Conservation (phyloP, 495 filamentous ascomycete genomes). For the Lentithecium fluviatile region DNA sequence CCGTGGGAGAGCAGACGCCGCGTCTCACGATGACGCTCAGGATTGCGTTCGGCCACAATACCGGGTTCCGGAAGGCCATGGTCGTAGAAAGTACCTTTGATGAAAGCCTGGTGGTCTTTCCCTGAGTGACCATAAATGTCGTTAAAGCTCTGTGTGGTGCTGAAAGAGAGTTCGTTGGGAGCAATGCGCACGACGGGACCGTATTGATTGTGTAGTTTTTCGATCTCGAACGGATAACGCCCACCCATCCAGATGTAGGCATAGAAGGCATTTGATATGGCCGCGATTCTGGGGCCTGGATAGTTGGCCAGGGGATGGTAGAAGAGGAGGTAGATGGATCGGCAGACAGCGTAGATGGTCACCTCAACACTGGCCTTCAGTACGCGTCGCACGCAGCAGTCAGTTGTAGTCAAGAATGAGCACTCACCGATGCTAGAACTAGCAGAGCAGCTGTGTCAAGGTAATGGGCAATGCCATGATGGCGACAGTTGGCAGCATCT, state of each 20-base stretch:
- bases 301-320: not conserved
- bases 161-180: conserved; percentile 61
- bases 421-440: too few relatives aligned
- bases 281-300: not conserved
- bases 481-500: too few relatives aligned
- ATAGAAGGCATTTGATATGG: not conserved
- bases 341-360: too few relatives aligned
- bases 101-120: conserved; percentile 13
- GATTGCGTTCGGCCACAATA: conserved; percentile 8
- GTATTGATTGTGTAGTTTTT: conserved; percentile 49
- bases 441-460: too few relatives aligned
- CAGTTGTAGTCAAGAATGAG: too few relatives aligned
- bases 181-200: conserved; percentile 61
- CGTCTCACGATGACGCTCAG: conserved; percentile 6
- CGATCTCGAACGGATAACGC: conserved; percentile 9
- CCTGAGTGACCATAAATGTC: conserved; percentile 41
- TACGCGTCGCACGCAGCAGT: too few relatives aligned
- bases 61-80: conserved; percentile 6
- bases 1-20: conserved; percentile 5
- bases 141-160: conserved; percentile 57
- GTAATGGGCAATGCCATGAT: too few relatives aligned
- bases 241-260: conserved; percentile 9
- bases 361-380: too few relatives aligned
- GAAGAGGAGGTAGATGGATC: not conserved
- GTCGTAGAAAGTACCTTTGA: conserved; percentile 18